These are phyloP conservation scores for Kodamaea restingae DNA, from an alignment of 805 yeast genomes.

Conservation along the genomic window DNA sequence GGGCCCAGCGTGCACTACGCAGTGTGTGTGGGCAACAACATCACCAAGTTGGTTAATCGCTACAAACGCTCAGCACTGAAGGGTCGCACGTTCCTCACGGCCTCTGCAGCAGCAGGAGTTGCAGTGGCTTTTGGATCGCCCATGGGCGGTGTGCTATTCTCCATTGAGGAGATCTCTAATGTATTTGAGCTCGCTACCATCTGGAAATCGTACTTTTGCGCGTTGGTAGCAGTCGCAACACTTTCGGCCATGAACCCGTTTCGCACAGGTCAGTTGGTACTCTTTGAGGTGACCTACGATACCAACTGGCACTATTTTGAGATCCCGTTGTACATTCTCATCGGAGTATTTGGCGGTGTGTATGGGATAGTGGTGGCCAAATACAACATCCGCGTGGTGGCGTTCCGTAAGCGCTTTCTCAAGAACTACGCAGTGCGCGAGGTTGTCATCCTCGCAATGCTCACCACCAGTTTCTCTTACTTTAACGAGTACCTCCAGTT, in stretches of 20 bases:
- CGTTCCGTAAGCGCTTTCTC: conserved; percentile 70
- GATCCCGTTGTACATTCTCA: conserved; percentile 67
- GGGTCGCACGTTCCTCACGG: conserved; percentile 64
- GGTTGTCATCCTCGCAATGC: conserved; percentile 57
- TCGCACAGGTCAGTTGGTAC: conserved; percentile 88
- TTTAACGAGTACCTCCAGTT: conserved; percentile 74
- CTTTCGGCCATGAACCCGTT: conserved; percentile 84
- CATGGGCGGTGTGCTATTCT: conserved; percentile 91
- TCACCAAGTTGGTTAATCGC: conserved; percentile 51
- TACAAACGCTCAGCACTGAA: conserved; percentile 45
- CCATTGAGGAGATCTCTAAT: conserved; percentile 84
- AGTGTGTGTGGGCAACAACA: conserved; percentile 86
- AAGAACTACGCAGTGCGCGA: conserved; percentile 61
- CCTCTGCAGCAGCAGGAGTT: conserved; percentile 96
- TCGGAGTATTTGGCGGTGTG: conserved; percentile 90
- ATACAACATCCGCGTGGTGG: conserved; percentile 70
- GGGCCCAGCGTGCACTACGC: conserved; percentile 99
- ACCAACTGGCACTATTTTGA: conserved; percentile 85
- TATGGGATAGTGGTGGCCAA: conserved; percentile 78
- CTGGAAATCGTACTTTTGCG: conserved; percentile 90
- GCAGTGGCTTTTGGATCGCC: conserved; percentile 98
- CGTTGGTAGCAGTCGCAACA: conserved; percentile 80
- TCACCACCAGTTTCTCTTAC: conserved; percentile 76
- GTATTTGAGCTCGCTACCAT: conserved; percentile 72
- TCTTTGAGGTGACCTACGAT: conserved; percentile 88